Evolutionary conservation across 352 stramenopile species (phyloP).

Genomic region (Plasmopara halstedii): DNA sequence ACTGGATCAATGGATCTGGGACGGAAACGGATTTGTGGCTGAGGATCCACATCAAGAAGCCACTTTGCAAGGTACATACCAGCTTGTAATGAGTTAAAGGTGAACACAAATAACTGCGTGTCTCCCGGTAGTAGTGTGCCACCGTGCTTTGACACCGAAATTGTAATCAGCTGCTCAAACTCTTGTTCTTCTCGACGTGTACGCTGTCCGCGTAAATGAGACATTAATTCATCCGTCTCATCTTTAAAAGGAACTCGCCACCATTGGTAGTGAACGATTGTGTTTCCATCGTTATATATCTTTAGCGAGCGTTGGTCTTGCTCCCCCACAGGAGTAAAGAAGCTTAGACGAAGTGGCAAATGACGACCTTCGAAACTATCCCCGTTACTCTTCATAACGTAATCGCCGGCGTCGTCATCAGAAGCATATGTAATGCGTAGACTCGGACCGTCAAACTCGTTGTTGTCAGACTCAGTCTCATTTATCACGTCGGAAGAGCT

Average conservation of each 20-base stretch:
- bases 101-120: constrained; percentile 44
- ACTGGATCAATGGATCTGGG: not conserved
- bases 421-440: constrained; percentile 11
- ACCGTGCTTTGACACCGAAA: constrained; percentile 36
- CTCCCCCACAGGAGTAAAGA: constrained; percentile 31
- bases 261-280: constrained; percentile 54
- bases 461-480: not conserved
- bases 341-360: constrained; percentile 27
- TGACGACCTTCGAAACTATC: not conserved
- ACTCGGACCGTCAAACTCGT: constrained; percentile 13
- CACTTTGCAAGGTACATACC: constrained; percentile 67
- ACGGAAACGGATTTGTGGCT: constrained; percentile 12
- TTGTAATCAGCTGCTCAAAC: constrained; percentile 16
- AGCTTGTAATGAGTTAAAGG: constrained; percentile 35
- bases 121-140: constrained; percentile 52
- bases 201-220: constrained; percentile 16
- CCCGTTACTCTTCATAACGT: not conserved
- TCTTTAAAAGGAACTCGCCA: constrained; percentile 28
- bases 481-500: not conserved
- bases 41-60: constrained; percentile 53
- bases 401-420: constrained; percentile 3
- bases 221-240: constrained; percentile 16
- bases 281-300: constrained; percentile 46
- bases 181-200: constrained; percentile 19
- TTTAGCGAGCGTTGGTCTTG: constrained; percentile 33